phyloP scores from a whole-genome alignment of 306 rosid species.

The peach (Prunus persica) region DNA sequence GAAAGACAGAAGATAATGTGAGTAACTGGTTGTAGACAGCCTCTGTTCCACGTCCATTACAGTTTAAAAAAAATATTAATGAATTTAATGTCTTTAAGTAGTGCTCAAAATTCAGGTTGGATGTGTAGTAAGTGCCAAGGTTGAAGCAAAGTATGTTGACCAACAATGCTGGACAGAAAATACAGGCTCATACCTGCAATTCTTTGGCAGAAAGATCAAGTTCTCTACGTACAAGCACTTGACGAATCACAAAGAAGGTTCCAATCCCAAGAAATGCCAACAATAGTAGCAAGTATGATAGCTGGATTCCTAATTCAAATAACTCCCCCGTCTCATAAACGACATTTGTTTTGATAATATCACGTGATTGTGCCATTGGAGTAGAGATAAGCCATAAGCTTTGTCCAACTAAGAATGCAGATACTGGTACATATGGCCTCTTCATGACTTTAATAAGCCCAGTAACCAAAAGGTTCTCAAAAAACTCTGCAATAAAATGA shows the following conservation, averaged over 20 bases:
- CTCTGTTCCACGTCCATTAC: background rate
- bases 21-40: slow-evolving; percentile 12
- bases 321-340: slow-evolving; percentile 74
- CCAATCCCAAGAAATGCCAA: slow-evolving; percentile 82
- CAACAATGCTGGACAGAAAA: slow-evolving; percentile 19
- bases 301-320: slow-evolving; percentile 89
- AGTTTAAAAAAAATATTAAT: background rate
- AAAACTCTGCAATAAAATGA: slow-evolving; percentile 28
- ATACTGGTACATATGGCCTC: slow-evolving; percentile 41
- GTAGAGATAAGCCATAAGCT: slow-evolving; percentile 49
- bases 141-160: slow-evolving; percentile 1
- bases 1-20: background rate
- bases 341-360: slow-evolving; percentile 43
- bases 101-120: slow-evolving; percentile 18
- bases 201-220: slow-evolving; percentile 99
- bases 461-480: slow-evolving; percentile 30
- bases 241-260: slow-evolving; percentile 82
- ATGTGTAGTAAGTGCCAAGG: background rate
- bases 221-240: slow-evolving; percentile 94
- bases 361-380: slow-evolving; percentile 58
- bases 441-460: slow-evolving; percentile 40
- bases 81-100: slow-evolving; percentile 7
- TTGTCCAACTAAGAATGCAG: slow-evolving; percentile 59
- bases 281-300: slow-evolving; percentile 64
- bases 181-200: slow-evolving; percentile 58